Conservation (phyloP, 2,329 filamentous ascomycete genomes). For the Colletotrichum sansevieriae region DNA sequence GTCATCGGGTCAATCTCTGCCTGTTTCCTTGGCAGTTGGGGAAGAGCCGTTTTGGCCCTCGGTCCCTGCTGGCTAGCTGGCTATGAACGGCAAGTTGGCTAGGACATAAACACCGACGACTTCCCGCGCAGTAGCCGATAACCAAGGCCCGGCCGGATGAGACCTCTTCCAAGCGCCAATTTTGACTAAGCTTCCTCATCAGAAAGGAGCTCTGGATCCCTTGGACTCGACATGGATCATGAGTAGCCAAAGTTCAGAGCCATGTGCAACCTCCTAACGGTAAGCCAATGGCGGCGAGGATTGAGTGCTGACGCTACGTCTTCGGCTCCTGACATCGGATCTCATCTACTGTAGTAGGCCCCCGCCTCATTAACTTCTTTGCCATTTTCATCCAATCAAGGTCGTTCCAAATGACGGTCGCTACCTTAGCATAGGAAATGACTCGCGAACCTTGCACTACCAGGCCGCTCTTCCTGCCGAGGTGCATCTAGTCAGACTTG, state of each 20-base stretch:
- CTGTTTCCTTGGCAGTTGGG: slow-evolving; percentile 17
- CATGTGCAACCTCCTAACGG: slow-evolving; percentile 14
- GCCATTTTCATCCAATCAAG: neutral
- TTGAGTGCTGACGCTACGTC: slow-evolving; percentile 15
- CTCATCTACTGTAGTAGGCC: neutral
- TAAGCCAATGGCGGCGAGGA: slow-evolving; percentile 18
- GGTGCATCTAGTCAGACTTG: slow-evolving; percentile 24
- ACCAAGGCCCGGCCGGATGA: slow-evolving; percentile 35
- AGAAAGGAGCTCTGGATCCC: slow-evolving; percentile 4
- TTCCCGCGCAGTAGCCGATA: neutral
- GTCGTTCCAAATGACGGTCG: slow-evolving; percentile 9
- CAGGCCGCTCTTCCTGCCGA: slow-evolving; percentile 25
- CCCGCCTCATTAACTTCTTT: slow-evolving; percentile 5
- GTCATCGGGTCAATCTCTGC: slow-evolving; percentile 23
- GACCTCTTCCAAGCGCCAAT: slow-evolving; percentile 6
- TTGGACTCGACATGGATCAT: slow-evolving; percentile 30
- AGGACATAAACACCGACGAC: neutral
- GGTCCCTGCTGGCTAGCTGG: slow-evolving; percentile 5
- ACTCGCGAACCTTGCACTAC: slow-evolving; percentile 30
- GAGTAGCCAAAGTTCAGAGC: slow-evolving; percentile 21
- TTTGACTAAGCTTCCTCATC: slow-evolving; percentile 2
- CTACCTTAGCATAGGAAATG: slow-evolving; percentile 4
- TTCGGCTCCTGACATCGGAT: slow-evolving; percentile 38
- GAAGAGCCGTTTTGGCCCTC: slow-evolving; percentile 14
- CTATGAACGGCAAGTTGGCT: neutral